Conservation (phyloP, 768 basidiomycete species). For the Ramaria rubella region DNA sequence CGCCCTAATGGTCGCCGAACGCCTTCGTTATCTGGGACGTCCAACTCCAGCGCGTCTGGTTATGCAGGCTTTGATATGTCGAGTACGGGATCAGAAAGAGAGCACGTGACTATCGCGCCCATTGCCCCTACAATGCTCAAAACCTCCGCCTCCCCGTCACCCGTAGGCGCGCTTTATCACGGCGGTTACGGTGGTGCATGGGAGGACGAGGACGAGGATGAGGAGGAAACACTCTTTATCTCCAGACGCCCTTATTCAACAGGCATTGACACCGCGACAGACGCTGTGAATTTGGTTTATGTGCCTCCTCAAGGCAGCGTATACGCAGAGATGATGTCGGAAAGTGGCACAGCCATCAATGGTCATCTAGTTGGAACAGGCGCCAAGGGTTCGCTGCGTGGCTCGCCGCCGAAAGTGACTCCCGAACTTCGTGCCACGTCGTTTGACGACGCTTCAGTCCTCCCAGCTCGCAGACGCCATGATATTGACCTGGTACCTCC, state of each 20-base stretch:
- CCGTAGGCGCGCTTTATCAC: background rate
- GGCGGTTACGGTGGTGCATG: background rate
- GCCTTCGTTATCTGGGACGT: conserved; percentile 8
- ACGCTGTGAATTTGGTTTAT: conserved; percentile 7
- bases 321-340: conserved; percentile 10
- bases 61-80: conserved; percentile 8
- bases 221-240: conserved; percentile 1
- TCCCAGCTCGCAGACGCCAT: background rate
- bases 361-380: background rate
- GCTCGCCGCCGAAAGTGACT: background rate
- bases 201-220: conserved; percentile 8
- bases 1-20: conserved; percentile 17
- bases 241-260: conserved; percentile 25
- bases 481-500: background rate
- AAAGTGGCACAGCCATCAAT: background rate
- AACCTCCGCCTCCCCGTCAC: conserved; percentile 35
- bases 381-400: background rate
- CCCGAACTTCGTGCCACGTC: background rate
- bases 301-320: conserved; percentile 10
- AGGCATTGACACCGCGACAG: conserved; percentile 26
- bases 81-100: conserved; percentile 30
- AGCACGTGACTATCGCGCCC: conserved; percentile 62
- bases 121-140: conserved; percentile 85
- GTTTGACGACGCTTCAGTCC: conserved; percentile 2
- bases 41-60: conserved; percentile 21